Evolutionary conservation across 345 rosid genomes (phyloP).

Genomic region (Brassica juncea): DNA sequence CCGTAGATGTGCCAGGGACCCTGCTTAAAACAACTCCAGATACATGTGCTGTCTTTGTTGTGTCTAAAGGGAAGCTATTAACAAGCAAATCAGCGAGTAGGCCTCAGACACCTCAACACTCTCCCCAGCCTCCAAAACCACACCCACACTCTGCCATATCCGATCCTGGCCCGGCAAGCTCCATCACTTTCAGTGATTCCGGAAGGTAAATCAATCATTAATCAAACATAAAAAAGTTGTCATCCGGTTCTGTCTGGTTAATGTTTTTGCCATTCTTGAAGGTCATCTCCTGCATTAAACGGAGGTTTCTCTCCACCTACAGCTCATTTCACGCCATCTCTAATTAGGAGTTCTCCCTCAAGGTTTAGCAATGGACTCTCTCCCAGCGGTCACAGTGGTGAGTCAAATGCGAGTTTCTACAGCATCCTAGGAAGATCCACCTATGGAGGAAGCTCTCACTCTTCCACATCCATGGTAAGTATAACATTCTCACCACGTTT

Average conservation of each 20-base stretch:
- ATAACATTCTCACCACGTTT: constrained; percentile 9
- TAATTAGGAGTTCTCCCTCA: constrained; percentile 31
- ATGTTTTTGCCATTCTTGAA: constrained; percentile 20
- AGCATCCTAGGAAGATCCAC: constrained; percentile 39
- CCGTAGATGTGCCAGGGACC: constrained; percentile 50
- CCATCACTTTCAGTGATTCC: constrained; percentile 35
- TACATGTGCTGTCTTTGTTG: constrained; percentile 57
- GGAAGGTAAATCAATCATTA: constrained; percentile 46
- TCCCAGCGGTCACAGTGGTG: constrained; percentile 27
- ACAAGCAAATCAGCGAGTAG: constrained; percentile 44
- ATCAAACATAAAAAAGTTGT: not conserved
- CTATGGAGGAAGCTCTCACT: constrained; percentile 37
- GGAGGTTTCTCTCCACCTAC: constrained; percentile 29
- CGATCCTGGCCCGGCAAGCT: constrained; percentile 29
- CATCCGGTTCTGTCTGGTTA: not conserved
- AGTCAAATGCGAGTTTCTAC: constrained; percentile 33
- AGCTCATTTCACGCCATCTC: constrained; percentile 19
- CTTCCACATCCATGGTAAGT: constrained; percentile 40
- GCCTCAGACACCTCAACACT: constrained; percentile 24
- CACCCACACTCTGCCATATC: not conserved
- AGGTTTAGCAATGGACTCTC: constrained; percentile 41
- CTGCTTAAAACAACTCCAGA: constrained; percentile 60
- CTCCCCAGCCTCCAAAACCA: constrained; percentile 14
- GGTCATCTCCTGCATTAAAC: constrained; percentile 33
- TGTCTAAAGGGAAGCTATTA: constrained; percentile 59